Conservation (phyloP, 805 yeast genomes). For the Candida ovalis region DNA sequence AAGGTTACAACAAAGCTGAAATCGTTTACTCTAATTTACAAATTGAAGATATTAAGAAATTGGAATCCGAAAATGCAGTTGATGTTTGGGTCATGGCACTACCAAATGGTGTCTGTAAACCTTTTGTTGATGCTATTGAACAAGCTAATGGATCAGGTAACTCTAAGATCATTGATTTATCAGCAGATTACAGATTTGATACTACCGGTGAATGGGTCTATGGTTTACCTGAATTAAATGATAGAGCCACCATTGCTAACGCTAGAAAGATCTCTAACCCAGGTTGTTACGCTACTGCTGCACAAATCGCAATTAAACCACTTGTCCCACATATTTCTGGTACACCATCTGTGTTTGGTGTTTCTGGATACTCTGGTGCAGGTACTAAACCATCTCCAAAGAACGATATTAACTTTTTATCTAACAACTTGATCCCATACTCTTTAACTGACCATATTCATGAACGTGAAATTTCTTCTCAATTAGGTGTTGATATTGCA, state of each 20-base stretch:
- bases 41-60: constrained; percentile 74
- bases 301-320: constrained; percentile 90
- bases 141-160: constrained; percentile 51
- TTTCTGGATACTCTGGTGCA: constrained; percentile 98
- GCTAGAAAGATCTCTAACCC: constrained; percentile 92
- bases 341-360: constrained; percentile 85
- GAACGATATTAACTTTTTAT: constrained; percentile 73
- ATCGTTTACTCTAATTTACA: constrained; percentile 82
- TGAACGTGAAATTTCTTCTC: constrained; percentile 85
- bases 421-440: constrained; percentile 88
- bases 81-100: constrained; percentile 99
- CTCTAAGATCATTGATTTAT: constrained; percentile 83
- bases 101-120: constrained; percentile 95
- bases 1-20: constrained; percentile 81
- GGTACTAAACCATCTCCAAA: constrained; percentile 98
- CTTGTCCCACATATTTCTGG: constrained; percentile 64
- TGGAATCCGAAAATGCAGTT: constrained; percentile 74
- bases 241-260: constrained; percentile 58
- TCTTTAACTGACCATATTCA: constrained; percentile 95
- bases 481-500: constrained; percentile 74
- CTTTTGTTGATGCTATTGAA: constrained; percentile 78
- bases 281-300: constrained; percentile 99
- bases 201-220: constrained; percentile 84
- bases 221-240: constrained; percentile 90
- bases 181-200: constrained; percentile 96